A percentile compares a stretch with the other conserved stretches of the same genome.
Evolutionary conservation across 495 filamentous ascomycete species (phyloP).

Genomic region (Penicillium canescens): DNA sequence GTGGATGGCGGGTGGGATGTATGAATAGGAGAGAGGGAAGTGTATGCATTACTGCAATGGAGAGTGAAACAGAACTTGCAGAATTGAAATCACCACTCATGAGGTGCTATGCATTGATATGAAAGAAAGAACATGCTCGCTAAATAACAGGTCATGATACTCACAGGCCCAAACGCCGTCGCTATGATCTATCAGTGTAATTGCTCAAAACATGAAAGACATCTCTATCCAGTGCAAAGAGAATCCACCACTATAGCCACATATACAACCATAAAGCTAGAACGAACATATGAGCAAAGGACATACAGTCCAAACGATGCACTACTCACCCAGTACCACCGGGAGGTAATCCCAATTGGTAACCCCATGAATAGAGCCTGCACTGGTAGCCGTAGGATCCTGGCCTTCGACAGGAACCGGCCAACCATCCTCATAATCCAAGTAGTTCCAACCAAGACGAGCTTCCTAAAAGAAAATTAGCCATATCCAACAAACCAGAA

Average conservation of each 20-base stretch:
- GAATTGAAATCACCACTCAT: no score
- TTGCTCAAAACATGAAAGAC: background rate
- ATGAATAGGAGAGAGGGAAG: conserved; percentile 1
- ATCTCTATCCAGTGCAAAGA: background rate
- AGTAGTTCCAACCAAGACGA: conserved; percentile 44
- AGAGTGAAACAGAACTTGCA: no score
- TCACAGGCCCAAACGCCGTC: conserved; percentile 3
- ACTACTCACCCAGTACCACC: conserved; percentile 10
- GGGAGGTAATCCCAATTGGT: conserved; percentile 11
- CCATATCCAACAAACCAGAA: background rate
- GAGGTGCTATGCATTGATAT: background rate
- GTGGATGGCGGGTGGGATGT: conserved; percentile 45
- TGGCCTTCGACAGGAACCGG: conserved; percentile 28
- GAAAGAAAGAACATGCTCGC: background rate
- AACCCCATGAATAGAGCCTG: background rate
- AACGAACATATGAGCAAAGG: background rate
- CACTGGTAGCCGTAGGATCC: background rate
- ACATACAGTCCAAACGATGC: background rate
- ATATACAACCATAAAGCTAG: conserved; percentile 24
- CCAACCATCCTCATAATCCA: conserved; percentile 47
- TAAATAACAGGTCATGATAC: background rate
- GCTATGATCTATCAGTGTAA: conserved; percentile 13
- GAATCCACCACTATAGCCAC: conserved; percentile 10
- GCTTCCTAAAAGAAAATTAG: conserved; percentile 35
- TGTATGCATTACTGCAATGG: background rate